Percentiles rank a stretch among this genome's conserved stretches.
These are phyloP conservation scores for Viola odorata DNA, from an alignment of 345 rosid genomes.

Conservation along the genomic window DNA sequence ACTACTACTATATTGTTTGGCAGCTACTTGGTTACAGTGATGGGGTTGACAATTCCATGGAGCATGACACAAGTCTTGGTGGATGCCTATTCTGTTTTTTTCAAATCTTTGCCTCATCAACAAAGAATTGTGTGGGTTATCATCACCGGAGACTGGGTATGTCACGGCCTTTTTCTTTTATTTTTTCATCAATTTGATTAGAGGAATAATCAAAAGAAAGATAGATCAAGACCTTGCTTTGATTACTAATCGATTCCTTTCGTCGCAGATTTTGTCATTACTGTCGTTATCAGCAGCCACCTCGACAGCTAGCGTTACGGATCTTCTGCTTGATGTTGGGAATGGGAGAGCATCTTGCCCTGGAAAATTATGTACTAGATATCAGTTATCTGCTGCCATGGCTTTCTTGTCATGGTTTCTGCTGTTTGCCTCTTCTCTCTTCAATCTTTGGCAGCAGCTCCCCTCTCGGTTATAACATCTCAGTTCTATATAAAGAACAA, in stretches of 20 bases:
- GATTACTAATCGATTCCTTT: background rate
- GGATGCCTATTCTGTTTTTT: conserved; percentile 48
- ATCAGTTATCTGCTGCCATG: conserved; percentile 59
- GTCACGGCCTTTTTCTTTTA: background rate
- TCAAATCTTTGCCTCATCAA: conserved; percentile 39
- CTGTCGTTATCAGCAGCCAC: conserved; percentile 56
- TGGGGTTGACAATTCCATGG: conserved; percentile 74
- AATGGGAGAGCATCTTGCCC: conserved; percentile 25
- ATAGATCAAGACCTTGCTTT: background rate
- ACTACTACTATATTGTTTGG: background rate
- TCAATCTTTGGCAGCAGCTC: conserved; percentile 54
- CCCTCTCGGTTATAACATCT: conserved; percentile 31
- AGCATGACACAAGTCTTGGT: conserved; percentile 42
- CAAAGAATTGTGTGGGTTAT: conserved; percentile 35
- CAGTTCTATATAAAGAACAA: background rate
- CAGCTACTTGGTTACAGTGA: conserved; percentile 63
- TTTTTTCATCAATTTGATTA: background rate
- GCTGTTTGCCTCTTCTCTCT: conserved; percentile 46
- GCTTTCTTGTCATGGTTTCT: conserved; percentile 61
- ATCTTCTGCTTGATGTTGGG: conserved; percentile 27
- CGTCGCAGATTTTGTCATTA: conserved; percentile 42
- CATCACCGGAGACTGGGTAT: conserved; percentile 56
- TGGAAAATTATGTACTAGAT: conserved; percentile 37
- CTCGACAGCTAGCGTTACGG: conserved; percentile 49
- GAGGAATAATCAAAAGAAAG: background rate